Base-by-base conservation (phyloP, 257 asterid species). In the Capsicum chinense region DNA sequence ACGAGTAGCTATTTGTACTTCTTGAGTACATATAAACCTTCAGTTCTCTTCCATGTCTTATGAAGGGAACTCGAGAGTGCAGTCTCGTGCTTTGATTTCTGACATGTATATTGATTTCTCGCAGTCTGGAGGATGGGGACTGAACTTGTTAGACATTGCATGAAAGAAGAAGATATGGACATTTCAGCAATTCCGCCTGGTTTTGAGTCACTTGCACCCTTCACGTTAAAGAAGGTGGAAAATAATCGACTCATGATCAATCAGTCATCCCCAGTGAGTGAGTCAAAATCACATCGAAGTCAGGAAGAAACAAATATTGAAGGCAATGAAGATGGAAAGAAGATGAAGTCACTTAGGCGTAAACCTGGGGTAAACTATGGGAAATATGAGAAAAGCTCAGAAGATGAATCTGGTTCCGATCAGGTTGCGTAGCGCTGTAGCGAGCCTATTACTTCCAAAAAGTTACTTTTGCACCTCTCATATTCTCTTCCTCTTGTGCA, bases 151-250 rank as follows among this genome's bases (percentile, higher is more conserved):
- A 93, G 94, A 78, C 91, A 90, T 87, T 87, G 93, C 79, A 88
- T 88, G 69, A 91, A 94, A 88, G 97, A 91, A 81, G 98, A 96
- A 83, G 89, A 88, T 88, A 90, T 94, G 94, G 95, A 93, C 54
- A 87, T 90, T 44, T 83, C 97, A 73, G 83, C 95, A 74, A 92
- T 95, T 82, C 99, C 99, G 26, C 98, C 99, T 71, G 98, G 98
- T 80, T 97, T 97, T 80, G 99, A 97, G 93, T 89, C 98, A 80
- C 89, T 95, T 86, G 91, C 86, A 54, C 92, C 97, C 83, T 91
- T 92, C 88, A 87, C 92, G 86, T 80, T 92, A 69, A 92, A 92
- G 88, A 95, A 87, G 90, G 89, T 88, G 71, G 92, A 89, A 64
- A 87, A 80, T 81, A 85, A 88, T 76, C 90, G 81, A 85, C 86